Evolutionary conservation across 805 yeast genomes (phyloP).

Genomic region (Cyberlindnera xylosilytica): DNA sequence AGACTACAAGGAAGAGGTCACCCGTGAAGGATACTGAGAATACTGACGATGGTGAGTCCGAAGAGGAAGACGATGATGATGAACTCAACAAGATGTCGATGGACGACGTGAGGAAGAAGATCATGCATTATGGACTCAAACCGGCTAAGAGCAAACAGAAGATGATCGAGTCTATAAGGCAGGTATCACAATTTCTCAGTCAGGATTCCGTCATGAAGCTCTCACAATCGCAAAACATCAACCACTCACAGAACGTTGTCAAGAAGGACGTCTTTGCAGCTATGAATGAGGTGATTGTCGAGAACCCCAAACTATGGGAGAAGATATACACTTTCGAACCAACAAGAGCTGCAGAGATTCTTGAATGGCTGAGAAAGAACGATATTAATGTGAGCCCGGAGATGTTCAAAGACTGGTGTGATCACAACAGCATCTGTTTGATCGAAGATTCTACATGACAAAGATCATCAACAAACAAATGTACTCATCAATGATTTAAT

Average conservation of each 20-base stretch:
- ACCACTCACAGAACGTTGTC: constrained; percentile 21
- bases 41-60: background rate
- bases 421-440: constrained; percentile 24
- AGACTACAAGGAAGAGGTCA: background rate
- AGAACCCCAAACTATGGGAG: constrained; percentile 14
- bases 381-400: constrained; percentile 10
- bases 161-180: constrained; percentile 22
- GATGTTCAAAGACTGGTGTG: constrained; percentile 24
- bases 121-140: constrained; percentile 26
- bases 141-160: constrained; percentile 20
- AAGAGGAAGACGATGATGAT: constrained; percentile 15
- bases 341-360: constrained; percentile 4
- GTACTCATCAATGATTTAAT: too few species aligned
- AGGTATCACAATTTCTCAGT: constrained; percentile 13
- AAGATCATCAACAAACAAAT: background rate
- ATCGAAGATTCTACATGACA: constrained; percentile 14
- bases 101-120: constrained; percentile 21
- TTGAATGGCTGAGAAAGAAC: constrained; percentile 8
- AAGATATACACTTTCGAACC: constrained; percentile 27
- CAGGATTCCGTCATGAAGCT: constrained; percentile 17
- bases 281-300: constrained; percentile 12
- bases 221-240: constrained; percentile 21
- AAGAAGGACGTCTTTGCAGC: constrained; percentile 21
- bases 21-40: background rate
- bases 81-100: constrained; percentile 16